Evolutionary conservation across 2,329 filamentous ascomycete genomes (phyloP), one percentile per base, ranked within the genome.

Genomic region (Emericellopsis atlantica): DNA sequence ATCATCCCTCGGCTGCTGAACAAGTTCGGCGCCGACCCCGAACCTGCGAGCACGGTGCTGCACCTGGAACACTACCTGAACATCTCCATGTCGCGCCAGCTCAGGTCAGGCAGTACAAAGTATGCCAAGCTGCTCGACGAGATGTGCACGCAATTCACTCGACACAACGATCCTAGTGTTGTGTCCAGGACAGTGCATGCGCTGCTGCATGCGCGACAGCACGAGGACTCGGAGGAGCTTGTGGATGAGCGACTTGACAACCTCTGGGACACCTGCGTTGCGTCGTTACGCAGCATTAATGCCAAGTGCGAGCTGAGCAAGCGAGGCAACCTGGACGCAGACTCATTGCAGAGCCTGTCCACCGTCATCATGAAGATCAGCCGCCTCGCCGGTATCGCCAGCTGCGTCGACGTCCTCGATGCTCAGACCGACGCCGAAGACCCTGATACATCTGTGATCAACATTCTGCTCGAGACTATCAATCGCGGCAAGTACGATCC

Each of bases 11-110:
- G 78, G 47, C 74, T 98, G 2, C 67, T 98, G 40, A 95, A 83
- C 61, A 96, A 95, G 55, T 98, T 88, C 51, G 90, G 92, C 5
- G 85, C 89, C n/a, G 75, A 84, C 23, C 84, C 92, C 14, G 80
- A 84, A 52, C 89, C 90, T 21, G 88, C 89, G 2, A 84, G 87
- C 9, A 78, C 84, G 21, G 88, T 95, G 36, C 70, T 98, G 21
- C 79, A 87, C 26, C 67, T 98, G 35, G 86, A 93, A 55, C 86
- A 90, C 54, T 77, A 85, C 32, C 76, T 98, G 18, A 85, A 95
- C 49, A 72, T 95, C 1, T 84, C 90, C 33, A 76, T 89, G 18
- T 93, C 96, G 54, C 82, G 89, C 54, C 85, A 94, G 53, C 67
- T 96, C 32, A 81, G 89, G 40, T 88, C 95, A 56, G 87, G 93